Evolutionary conservation across 139 green algal species (phyloP).

Genomic region (Chloropicon primus): DNA sequence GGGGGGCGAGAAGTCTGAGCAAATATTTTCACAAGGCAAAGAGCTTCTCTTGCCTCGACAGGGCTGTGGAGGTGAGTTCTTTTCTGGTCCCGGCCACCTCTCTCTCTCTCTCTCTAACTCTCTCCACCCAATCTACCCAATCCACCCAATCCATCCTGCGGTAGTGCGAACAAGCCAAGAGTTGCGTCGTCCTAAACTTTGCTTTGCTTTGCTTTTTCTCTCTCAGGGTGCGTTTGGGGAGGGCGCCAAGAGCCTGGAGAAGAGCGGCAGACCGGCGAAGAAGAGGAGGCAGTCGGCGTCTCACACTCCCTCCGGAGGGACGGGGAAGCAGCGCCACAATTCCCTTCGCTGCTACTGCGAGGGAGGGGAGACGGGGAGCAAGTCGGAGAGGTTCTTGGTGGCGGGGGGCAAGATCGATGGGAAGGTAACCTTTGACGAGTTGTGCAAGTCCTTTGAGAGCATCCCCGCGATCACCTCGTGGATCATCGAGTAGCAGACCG

Average conservation of each 20-base stretch:
- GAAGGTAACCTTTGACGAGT: neutral
- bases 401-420: too few species aligned
- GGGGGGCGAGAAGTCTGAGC: neutral
- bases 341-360: too few species aligned
- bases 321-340: too few species aligned
- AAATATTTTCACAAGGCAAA: neutral
- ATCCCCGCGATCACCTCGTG: too few species aligned
- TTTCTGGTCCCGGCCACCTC: too few species aligned
- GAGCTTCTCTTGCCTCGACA: neutral
- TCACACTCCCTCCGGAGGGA: neutral
- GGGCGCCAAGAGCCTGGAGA: neutral
- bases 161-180: too few species aligned
- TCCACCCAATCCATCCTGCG: too few species aligned
- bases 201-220: too few species aligned
- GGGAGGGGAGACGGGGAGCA: neutral
- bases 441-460: neutral
- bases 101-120: too few species aligned
- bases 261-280: neutral
- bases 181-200: too few species aligned
- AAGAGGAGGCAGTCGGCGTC: neutral
- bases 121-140: too few species aligned
- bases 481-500: too few species aligned
- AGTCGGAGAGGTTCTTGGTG: neutral
- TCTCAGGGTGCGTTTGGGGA: neutral
- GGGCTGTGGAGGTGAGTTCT: neutral